Percentiles rank a stretch among this genome's conserved stretches.
Conservation (phyloP, 179 eudicot species). For the Carnegiea gigantea region DNA sequence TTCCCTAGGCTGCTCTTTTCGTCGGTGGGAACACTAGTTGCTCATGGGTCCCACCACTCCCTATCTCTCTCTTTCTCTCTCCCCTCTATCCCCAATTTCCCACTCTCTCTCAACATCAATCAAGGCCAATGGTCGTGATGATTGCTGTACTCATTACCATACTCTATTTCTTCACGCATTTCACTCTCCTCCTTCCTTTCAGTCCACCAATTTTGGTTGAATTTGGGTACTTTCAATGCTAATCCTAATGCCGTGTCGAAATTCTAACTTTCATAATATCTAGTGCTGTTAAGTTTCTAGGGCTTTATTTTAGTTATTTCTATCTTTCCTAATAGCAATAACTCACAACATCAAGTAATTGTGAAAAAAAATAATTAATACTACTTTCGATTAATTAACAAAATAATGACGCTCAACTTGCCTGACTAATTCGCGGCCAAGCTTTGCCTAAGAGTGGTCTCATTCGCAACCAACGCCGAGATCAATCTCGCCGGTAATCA, state of each 20-base stretch:
- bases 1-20: not conserved
- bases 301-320: not conserved
- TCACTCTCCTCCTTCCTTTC: not conserved
- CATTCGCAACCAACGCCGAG: too few relatives aligned
- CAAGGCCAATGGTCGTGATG: not conserved
- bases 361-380: too few relatives aligned
- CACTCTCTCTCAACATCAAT: not conserved
- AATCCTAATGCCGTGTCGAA: not conserved
- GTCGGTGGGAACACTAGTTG: slow-evolving; percentile 11
- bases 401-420: too few relatives aligned
- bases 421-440: too few relatives aligned
- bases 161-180: not conserved
- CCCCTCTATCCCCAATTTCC: too few relatives aligned
- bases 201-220: not conserved
- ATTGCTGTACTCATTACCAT: slow-evolving; percentile 3
- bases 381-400: too few relatives aligned
- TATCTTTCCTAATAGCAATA: too few relatives aligned
- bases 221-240: slow-evolving; percentile 1
- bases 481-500: too few relatives aligned
- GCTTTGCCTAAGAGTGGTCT: too few relatives aligned
- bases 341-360: too few relatives aligned
- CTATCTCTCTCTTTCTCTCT: slow-evolving; percentile 4
- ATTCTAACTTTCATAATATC: not conserved
- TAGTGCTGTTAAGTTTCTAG: not conserved
- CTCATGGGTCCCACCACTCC: not conserved